Base-by-base conservation (phyloP, 2,329 filamentous ascomycete genomes). In the Apiospora koreana region DNA sequence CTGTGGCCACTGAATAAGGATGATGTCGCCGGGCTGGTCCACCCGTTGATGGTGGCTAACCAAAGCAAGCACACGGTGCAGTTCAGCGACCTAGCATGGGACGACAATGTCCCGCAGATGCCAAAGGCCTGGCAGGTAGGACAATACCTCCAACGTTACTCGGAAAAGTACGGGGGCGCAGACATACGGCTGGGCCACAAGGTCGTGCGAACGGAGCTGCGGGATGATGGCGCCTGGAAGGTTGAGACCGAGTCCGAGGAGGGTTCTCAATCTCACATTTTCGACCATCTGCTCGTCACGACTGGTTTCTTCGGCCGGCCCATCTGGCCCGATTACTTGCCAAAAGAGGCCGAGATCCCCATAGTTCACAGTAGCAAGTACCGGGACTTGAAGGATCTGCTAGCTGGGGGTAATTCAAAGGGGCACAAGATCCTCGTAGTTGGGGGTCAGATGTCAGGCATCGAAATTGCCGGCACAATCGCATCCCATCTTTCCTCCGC, bases 401-500 rank as follows among this genome's bases (percentile, higher is more conserved):
- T 91, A 1, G 81, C 80, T 0, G 77, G 80, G 0, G 77, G 81
- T 2, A 69, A 72, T 14, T 67, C 70, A 5, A 75, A 76, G 0
- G 84, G 84, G 1, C 87, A 88, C 23, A 93, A 91, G 76, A 89
- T 96, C 21, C 84, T 94, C 1, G 84, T 97, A 0, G 88, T 94
- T 0, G 94, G 94, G 0, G 93, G 93, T 0, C 93, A 94, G 75
- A 94, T 96, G 87, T 95, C 93, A 2, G 93, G 93, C 0, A 88
- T 93, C 6, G 94, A 97, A 81, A 91, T 92, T 66, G 91, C 93
- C 0, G 91, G 89, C 12, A 90, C 91, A 1, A 88, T 95, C 67
- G 93, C 92, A 14, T 85, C 89, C 5, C 89, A 94, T 72, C 79
- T 95, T 1, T 95, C 93, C 0, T 89, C 89, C 7, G 86, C 87